Evolutionary conservation across 495 filamentous ascomycete genomes (phyloP).

Genomic region (Hypoxylon trugodes): DNA sequence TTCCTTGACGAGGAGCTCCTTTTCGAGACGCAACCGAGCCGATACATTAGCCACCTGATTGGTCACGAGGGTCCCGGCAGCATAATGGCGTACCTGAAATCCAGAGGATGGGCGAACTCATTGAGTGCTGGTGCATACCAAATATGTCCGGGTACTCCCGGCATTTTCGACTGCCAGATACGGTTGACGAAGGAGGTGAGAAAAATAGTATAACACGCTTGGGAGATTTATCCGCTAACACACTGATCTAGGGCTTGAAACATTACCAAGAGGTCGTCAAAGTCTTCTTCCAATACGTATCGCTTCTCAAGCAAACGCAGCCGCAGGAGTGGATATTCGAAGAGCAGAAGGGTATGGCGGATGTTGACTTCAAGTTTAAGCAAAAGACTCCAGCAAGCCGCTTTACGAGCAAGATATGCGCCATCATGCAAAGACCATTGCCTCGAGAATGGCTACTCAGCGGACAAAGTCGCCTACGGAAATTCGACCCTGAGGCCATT

Average conservation of each 20-base stretch:
- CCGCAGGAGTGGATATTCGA: constrained; percentile 93
- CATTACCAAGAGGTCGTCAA: constrained; percentile 89
- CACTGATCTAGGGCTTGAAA: constrained; percentile 61
- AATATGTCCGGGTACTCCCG: constrained; percentile 81
- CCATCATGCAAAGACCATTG: constrained; percentile 88
- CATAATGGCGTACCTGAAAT: constrained; percentile 93
- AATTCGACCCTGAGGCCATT: constrained; percentile 80
- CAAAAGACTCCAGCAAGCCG: constrained; percentile 90
- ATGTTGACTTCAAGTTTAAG: constrained; percentile 93
- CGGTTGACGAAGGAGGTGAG: constrained; percentile 83
- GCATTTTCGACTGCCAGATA: constrained; percentile 80
- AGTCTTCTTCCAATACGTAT: constrained; percentile 92
- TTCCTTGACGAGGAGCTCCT: constrained; percentile 88
- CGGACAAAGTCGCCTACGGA: constrained; percentile 69
- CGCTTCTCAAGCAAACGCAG: constrained; percentile 79
- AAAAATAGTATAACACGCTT: background rate
- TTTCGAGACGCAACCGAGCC: constrained; percentile 83
- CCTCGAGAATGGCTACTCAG: constrained; percentile 89
- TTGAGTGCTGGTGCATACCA: constrained; percentile 79
- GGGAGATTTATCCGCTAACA: constrained; percentile 12
- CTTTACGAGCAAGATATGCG: constrained; percentile 83
- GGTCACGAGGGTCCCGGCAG: constrained; percentile 97
- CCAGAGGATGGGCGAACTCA: constrained; percentile 93
- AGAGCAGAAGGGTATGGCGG: constrained; percentile 86
- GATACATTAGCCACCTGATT: constrained; percentile 92